Base-by-base conservation (phyloP, 306 rosid genomes). In the Castanopsis chinensis region DNA sequence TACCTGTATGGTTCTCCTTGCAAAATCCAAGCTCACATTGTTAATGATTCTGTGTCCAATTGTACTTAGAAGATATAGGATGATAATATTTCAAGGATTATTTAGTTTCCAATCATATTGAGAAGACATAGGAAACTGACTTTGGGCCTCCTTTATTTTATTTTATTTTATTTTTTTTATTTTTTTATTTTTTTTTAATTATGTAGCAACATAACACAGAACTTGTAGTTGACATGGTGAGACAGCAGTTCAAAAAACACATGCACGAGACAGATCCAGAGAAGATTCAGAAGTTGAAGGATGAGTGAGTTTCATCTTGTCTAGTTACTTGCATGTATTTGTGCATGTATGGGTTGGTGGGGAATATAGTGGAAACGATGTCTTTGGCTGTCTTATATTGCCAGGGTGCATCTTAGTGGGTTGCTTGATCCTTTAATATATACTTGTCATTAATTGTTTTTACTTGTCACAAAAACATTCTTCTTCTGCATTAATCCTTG, bases 201-300 rank as follows among this genome's bases (percentile, higher is more conserved):
- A 59, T 82, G 82, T 93, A 94, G 97, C 87, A 93, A 88, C 87
- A 91, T 74, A 91, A 95, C 82, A 90, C 98, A 19, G 60, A 76
- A 74, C 96, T 92, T 70, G 71, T 95, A 53, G 88, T 93, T 25
- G 87, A 55, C 25, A 92, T 92, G 93, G 94, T 94, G 92, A 87
- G 93, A 78, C 91, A 88, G 82, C 96, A 93, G 80, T 92, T 95
- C 87, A 91, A 83, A 81, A 86, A 61, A 73, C 61, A 93, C 85
- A 91, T 81, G 92, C 90, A 79, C 3, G 99, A 95, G 89, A 87
- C 91, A 53, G 97, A 95, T 75, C 99, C 97, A 0, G 97, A 91
- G 52, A 95, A 83, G 85, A 91, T 95, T 86, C 97, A 93, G 70
- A 88, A 89, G 80, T 63, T 88, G 8, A 95, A 91, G 92, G 99